Conservation (phyloP, 2,329 filamentous ascomycete species). For the Penicillium sp. region DNA sequence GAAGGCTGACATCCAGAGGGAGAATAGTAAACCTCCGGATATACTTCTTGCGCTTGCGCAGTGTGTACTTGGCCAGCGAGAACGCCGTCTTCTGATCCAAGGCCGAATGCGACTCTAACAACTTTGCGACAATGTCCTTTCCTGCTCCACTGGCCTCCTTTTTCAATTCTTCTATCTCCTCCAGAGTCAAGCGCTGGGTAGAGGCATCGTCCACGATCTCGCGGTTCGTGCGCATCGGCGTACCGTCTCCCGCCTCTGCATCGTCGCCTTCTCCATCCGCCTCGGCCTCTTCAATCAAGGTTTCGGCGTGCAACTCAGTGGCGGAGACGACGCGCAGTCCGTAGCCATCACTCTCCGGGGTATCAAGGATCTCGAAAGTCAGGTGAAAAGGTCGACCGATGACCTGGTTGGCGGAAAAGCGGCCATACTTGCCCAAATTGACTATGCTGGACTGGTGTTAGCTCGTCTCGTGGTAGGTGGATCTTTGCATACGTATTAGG, state of each 20-base stretch:
- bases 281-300: slow-evolving; percentile 53
- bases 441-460: slow-evolving; percentile 59
- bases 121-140: slow-evolving; percentile 85
- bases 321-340: slow-evolving; percentile 71
- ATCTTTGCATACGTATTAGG: slow-evolving; percentile 58
- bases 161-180: slow-evolving; percentile 68
- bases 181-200: slow-evolving; percentile 69
- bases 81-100: slow-evolving; percentile 93
- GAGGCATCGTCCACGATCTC: slow-evolving; percentile 59
- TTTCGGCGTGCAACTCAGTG: slow-evolving; percentile 76
- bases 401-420: slow-evolving; percentile 82
- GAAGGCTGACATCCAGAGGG: slow-evolving; percentile 71
- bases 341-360: slow-evolving; percentile 59
- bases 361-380: slow-evolving; percentile 84
- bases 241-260: slow-evolving; percentile 31
- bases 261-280: slow-evolving; percentile 37
- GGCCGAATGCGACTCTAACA: slow-evolving; percentile 81
- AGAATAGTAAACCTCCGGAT: slow-evolving; percentile 79
- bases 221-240: slow-evolving; percentile 59
- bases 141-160: slow-evolving; percentile 71
- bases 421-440: slow-evolving; percentile 86
- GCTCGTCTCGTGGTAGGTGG: neutral
- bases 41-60: slow-evolving; percentile 92
- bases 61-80: slow-evolving; percentile 90
- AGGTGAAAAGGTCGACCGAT: slow-evolving; percentile 87